These are phyloP conservation scores for Monilinia polystroma DNA, from an alignment of 2,329 filamentous ascomycete genomes.

Conservation along the genomic window DNA sequence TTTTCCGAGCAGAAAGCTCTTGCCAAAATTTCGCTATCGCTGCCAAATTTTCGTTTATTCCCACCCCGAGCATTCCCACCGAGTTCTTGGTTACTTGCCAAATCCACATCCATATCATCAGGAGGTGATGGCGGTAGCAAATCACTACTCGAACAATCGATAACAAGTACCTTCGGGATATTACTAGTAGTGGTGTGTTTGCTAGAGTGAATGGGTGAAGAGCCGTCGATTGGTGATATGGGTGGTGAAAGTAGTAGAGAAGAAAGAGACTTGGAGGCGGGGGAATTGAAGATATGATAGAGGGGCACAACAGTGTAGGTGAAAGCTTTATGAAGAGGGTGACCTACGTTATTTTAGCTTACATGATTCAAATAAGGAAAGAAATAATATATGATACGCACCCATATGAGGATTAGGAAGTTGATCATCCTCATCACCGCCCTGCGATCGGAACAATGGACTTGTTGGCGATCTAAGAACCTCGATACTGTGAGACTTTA, in stretches of 20 bases:
- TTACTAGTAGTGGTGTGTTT: constrained; percentile 41
- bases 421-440: constrained; percentile 14
- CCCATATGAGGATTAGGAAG: constrained; percentile 16
- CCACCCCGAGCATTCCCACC: not conserved
- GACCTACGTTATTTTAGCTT: constrained; percentile 45
- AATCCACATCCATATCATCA: not conserved
- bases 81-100: not conserved
- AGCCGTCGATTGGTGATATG: constrained; percentile 29
- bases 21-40: constrained; percentile 68
- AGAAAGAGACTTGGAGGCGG: constrained; percentile 27
- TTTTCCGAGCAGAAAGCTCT: constrained; percentile 71
- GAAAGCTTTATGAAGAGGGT: constrained; percentile 63
- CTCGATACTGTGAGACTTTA: constrained; percentile 55
- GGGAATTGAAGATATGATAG: constrained; percentile 49
- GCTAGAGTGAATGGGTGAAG: constrained; percentile 35
- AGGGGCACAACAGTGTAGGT: constrained; percentile 61
- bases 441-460: constrained; percentile 58
- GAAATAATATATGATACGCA: not conserved
- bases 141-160: constrained; percentile 54
- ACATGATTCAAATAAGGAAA: not conserved
- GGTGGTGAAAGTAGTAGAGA: constrained; percentile 37
- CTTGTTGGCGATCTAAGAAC: constrained; percentile 60
- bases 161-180: constrained; percentile 51
- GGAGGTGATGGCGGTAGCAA: constrained; percentile 35
- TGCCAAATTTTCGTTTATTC: constrained; percentile 43